These are phyloP conservation scores for Wickerhamiella cacticola DNA, from an alignment of 805 yeast species.

Conservation along the genomic window DNA sequence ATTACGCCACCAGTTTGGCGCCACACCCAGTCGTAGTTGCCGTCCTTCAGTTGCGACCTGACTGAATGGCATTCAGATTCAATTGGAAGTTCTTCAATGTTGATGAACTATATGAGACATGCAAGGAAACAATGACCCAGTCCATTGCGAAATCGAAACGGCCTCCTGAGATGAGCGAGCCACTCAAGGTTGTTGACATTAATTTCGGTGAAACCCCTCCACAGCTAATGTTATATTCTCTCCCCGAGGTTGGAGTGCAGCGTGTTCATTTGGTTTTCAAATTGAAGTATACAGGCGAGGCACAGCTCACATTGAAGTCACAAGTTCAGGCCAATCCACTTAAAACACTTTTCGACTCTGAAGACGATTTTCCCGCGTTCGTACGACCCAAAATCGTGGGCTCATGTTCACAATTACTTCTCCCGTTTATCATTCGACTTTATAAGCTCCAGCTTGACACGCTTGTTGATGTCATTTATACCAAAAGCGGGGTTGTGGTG, in stretches of 20 bases:
- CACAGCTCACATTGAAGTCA: slow-evolving; percentile 55
- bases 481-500: slow-evolving; percentile 25
- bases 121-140: slow-evolving; percentile 31
- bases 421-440: slow-evolving; percentile 26
- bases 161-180: slow-evolving; percentile 27
- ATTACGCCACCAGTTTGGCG: no score
- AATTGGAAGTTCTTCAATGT: slow-evolving; percentile 69
- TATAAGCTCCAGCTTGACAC: slow-evolving; percentile 23
- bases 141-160: slow-evolving; percentile 26
- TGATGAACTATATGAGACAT: slow-evolving; percentile 48
- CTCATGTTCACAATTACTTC: slow-evolving; percentile 21
- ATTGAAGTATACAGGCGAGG: slow-evolving; percentile 63
- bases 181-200: slow-evolving; percentile 52
- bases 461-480: slow-evolving; percentile 26
- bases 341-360: slow-evolving; percentile 29
- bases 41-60: background rate
- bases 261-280: slow-evolving; percentile 52
- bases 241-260: slow-evolving; percentile 41
- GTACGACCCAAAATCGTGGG: slow-evolving; percentile 22
- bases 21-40: background rate
- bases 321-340: slow-evolving; percentile 68
- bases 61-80: slow-evolving; percentile 39
- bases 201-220: slow-evolving; percentile 69
- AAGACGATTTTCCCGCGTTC: slow-evolving; percentile 17
- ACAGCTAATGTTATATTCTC: slow-evolving; percentile 55